Evolutionary conservation across 345 rosid species (phyloP), one percentile per base, ranked within the genome.

Genomic region (Orychophragmus violaceus): DNA sequence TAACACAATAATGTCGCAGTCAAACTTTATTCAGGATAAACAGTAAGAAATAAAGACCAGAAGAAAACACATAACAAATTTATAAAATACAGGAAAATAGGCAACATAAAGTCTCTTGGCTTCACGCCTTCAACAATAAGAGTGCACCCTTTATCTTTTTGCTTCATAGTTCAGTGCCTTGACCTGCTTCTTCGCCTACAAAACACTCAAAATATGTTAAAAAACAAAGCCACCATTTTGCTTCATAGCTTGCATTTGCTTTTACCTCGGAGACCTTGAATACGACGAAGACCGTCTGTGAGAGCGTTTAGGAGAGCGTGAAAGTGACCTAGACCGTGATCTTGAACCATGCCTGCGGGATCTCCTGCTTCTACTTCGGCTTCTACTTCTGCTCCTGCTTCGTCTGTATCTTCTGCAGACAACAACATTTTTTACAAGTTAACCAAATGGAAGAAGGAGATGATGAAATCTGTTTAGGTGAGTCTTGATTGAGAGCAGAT

Each of bases 241-340:
- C 14, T 28, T 52, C 21, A 62, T 62, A 54, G 33, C 27, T 45
- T 60, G 45, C 51, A 55, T 17, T 22, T 45, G 37, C 10, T 32
- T 17, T 73, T 54, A 86, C 97, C 96, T 88, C n/a, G 96, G 96
- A 5, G 96, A 87, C 63, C 81, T 82, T 46, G 92, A 80, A 36
- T 33, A 69, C 5, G 84, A 71, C 18, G 58, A 71, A 14, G 84
- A 80, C 12, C 69, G 79, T 28, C 81, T 77, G 4, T 25, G 76
- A 0, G 88, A 82, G 19, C 73, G 83, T 18, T 81, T 68, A 0
- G 70, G 74, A 12, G 84, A 72, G 8, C 52, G 76, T 49, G 83
- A 77, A 5, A 10, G 64, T 11, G 89, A 82, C 24, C 32, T 72
- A 19, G 84, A 78, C 12, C 57, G 74, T 13, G 90, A 83, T 35